Base-by-base conservation (phyloP, 192 early-diverging fungal species). In the Gigaspora rosea region DNA sequence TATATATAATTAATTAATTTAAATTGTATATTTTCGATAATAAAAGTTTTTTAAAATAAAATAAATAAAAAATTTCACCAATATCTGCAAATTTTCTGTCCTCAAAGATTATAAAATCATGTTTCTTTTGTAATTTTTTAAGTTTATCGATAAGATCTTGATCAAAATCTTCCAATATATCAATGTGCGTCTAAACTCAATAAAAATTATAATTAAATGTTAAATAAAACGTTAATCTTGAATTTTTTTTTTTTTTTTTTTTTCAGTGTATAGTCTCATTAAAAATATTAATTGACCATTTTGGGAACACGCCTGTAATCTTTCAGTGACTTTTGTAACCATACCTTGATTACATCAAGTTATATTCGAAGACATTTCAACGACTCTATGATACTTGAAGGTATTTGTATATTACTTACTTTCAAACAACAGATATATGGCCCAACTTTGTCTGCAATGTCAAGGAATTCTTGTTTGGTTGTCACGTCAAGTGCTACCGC, bases 31-130 rank as follows among this genome's bases (percentile, higher is more conserved):
- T 47, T 22, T 33, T 9, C 9, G 46, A 52, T 36, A 58, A 49
- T 9, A 18, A 52, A 52, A 12, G 7, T 52, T 32, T 20, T 3
- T 32, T 35, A 7, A 20, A 52, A 52, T 35, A 22, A 10, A 48
- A 54, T 15, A 54, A 71, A 20, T n/a, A 49, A 47, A 7, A 36
- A 22, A 61, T 13, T 16, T 58, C 71, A 86, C 92, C 97, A 82
- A 98, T 98, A 80, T 98, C 97, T 65, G 96, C 96, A 87, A 98
- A 98, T 86, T 98, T 98, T 83, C 97, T 92, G 85, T 98, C 97
- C 80, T 99, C 97, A 81, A 98, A 98, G 78, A 99, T 98, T 84
- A 99, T 75, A 85, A 97, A 99, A 78, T 94, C 89, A 82, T 98
- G 96, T 81, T 94, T 92, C 51, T 88, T 84, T 16, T 93, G 89